phyloP scores from a whole-genome alignment of 768 basidiomycete species.

The Exsudoporus frostii region DNA sequence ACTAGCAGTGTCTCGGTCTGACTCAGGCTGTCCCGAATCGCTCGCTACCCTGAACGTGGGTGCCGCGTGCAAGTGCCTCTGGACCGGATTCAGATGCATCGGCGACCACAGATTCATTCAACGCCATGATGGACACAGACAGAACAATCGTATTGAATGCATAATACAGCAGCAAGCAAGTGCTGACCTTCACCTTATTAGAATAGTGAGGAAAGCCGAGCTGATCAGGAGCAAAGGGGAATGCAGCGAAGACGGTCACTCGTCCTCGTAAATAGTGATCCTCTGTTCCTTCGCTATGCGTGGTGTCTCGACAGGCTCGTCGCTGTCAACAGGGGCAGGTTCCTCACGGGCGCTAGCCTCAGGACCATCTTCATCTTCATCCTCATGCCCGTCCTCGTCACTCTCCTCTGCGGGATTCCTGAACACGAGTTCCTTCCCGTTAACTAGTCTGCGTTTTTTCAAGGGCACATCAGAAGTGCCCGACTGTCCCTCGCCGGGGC shows the following conservation, averaged over 20 bases:
- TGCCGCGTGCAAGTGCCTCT: no score
- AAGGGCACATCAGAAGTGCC: slow-evolving; percentile 41
- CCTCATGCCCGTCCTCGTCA: slow-evolving; percentile 43
- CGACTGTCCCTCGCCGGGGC: slow-evolving; percentile 24
- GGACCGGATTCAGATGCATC: neutral
- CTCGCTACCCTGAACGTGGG: no score
- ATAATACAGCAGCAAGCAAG: neutral
- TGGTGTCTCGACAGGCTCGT: slow-evolving; percentile 8
- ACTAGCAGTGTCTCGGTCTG: neutral
- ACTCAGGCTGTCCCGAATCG: neutral
- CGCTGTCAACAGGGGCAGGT: neutral
- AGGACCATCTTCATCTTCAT: slow-evolving; percentile 29
- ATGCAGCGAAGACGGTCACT: slow-evolving; percentile 25
- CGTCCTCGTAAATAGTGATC: slow-evolving; percentile 52
- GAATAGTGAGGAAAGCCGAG: neutral
- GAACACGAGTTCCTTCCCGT: slow-evolving; percentile 68
- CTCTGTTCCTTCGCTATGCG: slow-evolving; percentile 34
- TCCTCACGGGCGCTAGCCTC: slow-evolving; percentile 1
- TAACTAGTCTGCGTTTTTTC: slow-evolving; percentile 81
- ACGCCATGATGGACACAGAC: no score
- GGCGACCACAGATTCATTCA: no score
- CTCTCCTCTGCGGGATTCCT: slow-evolving; percentile 50
- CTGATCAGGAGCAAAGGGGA: neutral
- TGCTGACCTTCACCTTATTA: slow-evolving; percentile 6
- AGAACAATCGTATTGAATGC: neutral